Conservation (phyloP, 768 basidiomycete species). For the Mycena epipterygia region DNA sequence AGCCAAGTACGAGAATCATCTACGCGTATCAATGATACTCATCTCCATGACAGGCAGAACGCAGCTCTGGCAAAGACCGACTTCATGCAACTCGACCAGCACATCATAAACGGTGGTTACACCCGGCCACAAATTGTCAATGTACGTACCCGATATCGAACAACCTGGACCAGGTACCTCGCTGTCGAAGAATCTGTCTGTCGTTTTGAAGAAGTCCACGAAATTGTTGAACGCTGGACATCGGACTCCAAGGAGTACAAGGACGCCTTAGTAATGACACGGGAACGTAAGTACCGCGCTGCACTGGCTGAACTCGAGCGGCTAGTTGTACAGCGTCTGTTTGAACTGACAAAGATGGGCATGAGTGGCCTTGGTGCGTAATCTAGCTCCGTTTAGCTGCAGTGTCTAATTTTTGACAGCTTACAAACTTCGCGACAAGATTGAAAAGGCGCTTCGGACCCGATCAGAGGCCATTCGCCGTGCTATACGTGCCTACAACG, state of each 20-base stretch:
- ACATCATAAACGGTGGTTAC: conserved; percentile 6
- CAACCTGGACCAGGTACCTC: conserved; percentile 7
- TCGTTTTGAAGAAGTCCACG: conserved; percentile 11
- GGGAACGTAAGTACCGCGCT: not conserved
- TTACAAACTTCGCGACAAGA: conserved; percentile 16
- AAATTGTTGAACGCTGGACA: conserved; percentile 1
- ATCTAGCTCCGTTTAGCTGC: not conserved
- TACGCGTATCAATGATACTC: too few relatives aligned
- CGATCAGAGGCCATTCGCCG: conserved; percentile 9
- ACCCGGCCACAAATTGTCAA: conserved; percentile 1
- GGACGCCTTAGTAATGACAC: not conserved
- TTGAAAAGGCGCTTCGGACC: conserved; percentile 3
- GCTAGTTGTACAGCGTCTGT: conserved; percentile 1
- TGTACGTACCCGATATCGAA: conserved; percentile 19
- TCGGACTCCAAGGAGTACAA: conserved; percentile 1
- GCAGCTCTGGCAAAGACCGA: not conserved
- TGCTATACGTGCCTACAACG: not conserved
- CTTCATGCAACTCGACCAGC: not conserved
- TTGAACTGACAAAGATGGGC: conserved; percentile 17
- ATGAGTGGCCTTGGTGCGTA: conserved; percentile 21
- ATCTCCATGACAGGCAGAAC: not conserved
- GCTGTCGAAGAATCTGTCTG: not conserved
- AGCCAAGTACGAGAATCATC: not conserved
- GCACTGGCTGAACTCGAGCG: conserved; percentile 10
- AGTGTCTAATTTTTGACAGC: not conserved